phyloP scores from a whole-genome alignment of 495 filamentous ascomycete species.

The Thozetella sp. region DNA sequence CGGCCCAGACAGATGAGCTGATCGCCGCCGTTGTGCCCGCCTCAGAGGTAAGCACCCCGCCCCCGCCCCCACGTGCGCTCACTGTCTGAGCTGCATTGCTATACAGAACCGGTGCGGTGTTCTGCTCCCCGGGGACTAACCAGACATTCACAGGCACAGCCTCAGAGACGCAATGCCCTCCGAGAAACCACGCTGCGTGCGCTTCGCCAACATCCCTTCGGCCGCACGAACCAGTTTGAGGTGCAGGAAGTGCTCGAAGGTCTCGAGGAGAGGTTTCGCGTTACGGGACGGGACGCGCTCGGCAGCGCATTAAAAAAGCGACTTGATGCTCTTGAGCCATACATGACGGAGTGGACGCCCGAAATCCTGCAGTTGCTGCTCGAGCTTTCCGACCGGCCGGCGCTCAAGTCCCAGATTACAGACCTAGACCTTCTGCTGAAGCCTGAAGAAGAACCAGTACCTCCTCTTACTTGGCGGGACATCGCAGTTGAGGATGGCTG shows the following conservation, averaged over 20 bases:
- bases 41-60: conserved; percentile 28
- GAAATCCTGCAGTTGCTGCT: conserved; percentile 81
- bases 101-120: too few species aligned
- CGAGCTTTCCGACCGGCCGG: conserved; percentile 80
- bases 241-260: conserved; percentile 73
- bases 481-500: conserved; percentile 74
- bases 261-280: conserved; percentile 83
- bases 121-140: too few species aligned
- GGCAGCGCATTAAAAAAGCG: conserved; percentile 74
- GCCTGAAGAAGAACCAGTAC: conserved; percentile 34
- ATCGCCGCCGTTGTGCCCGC: conserved; percentile 39
- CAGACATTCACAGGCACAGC: conserved; percentile 47
- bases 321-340: conserved; percentile 56
- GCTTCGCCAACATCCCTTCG: conserved; percentile 62
- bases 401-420: conserved; percentile 64
- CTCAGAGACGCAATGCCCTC: conserved; percentile 44
- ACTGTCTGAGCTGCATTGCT: background rate
- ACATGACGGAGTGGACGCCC: conserved; percentile 63
- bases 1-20: conserved; percentile 56
- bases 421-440: conserved; percentile 57
- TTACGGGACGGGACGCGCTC: conserved; percentile 75
- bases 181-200: conserved; percentile 53
- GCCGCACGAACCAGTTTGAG: conserved; percentile 87
- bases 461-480: conserved; percentile 70
- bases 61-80: conserved; percentile 14